phyloP scores from a whole-genome alignment of 306 rosid species.

The Cicer arietinum region DNA sequence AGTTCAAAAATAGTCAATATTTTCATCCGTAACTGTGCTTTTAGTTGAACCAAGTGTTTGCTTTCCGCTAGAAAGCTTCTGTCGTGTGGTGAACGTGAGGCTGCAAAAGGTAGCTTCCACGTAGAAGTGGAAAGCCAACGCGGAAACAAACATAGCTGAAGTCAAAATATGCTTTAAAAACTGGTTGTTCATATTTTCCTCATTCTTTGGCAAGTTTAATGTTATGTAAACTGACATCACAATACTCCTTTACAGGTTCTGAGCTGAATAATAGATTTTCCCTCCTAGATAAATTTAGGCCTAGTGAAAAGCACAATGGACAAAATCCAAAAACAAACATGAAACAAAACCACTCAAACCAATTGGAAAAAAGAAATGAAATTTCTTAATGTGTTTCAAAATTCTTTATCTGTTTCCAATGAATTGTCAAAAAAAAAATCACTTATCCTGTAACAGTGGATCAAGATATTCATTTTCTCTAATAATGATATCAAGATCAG shows the following conservation, averaged over 20 bases:
- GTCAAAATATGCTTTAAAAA: slow-evolving; percentile 31
- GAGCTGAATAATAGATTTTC: slow-evolving; percentile 27
- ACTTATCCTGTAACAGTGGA: slow-evolving; percentile 45
- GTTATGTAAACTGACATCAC: background rate
- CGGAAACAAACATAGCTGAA: no score
- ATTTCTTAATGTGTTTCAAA: background rate
- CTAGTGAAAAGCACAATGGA: background rate
- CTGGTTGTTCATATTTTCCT: slow-evolving; percentile 46
- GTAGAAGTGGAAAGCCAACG: no score
- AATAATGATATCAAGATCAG: slow-evolving; percentile 62
- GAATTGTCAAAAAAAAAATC: slow-evolving; percentile 20
- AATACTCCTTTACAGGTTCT: slow-evolving; percentile 15
- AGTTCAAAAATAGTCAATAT: no score
- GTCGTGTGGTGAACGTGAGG: no score
- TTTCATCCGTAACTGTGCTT: no score
- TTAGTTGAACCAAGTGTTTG: no score
- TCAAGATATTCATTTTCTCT: slow-evolving; percentile 61
- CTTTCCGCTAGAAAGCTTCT: no score
- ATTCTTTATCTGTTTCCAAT: slow-evolving; percentile 8
- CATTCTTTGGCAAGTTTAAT: slow-evolving; percentile 24
- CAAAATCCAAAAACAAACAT: slow-evolving; percentile 33
- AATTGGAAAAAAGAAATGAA: background rate
- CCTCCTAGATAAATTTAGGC: slow-evolving; percentile 20
- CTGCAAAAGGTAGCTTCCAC: no score
- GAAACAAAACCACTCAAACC: slow-evolving; percentile 29